Evolutionary conservation across 352 stramenopile species (phyloP).

Genomic region (Pythium utonaiense): DNA sequence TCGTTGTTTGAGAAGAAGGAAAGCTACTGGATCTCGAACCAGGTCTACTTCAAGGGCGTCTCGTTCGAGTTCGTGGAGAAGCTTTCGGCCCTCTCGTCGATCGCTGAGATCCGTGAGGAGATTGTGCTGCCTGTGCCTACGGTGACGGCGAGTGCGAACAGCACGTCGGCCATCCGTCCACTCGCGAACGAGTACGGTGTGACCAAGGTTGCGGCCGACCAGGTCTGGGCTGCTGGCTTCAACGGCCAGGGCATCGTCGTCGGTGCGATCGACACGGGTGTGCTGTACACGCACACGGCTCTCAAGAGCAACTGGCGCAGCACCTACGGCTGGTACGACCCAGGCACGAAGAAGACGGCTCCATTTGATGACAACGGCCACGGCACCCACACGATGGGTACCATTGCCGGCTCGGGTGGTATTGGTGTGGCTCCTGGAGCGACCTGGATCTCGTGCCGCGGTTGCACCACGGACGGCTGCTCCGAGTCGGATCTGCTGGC

Average conservation of each 20-base stretch:
- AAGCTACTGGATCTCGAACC: constrained; percentile 27
- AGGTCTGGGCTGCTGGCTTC: too few relatives aligned
- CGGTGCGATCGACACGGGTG: constrained; percentile 30
- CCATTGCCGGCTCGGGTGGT: constrained; percentile 11
- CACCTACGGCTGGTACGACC: constrained; percentile 24
- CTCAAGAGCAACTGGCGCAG: constrained; percentile 12
- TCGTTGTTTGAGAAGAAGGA: constrained; percentile 6
- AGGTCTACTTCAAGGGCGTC: constrained; percentile 24
- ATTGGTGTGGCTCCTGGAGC: constrained; percentile 17
- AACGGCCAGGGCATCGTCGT: constrained; percentile 26
- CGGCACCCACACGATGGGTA: constrained; percentile 20
- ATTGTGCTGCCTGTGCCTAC: neutral
- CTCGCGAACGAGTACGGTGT: too few relatives aligned
- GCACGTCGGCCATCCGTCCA: too few relatives aligned
- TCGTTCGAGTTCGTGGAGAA: too few relatives aligned
- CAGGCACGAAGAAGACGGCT: constrained; percentile 12
- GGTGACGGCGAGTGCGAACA: neutral
- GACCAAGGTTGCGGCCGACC: too few relatives aligned
- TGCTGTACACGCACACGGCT: constrained; percentile 22
- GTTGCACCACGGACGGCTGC: constrained; percentile 2
- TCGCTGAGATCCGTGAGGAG: constrained; percentile 12
- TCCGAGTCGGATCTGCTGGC: constrained; percentile 16
- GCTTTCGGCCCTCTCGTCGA: too few relatives aligned
- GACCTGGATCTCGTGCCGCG: constrained; percentile 11
- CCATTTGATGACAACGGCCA: constrained; percentile 27